A percentile compares a stretch with the other conserved stretches of the same genome.
These are phyloP conservation scores for Candida ficus DNA, from an alignment of 805 yeast genomes.

Conservation along the genomic window DNA sequence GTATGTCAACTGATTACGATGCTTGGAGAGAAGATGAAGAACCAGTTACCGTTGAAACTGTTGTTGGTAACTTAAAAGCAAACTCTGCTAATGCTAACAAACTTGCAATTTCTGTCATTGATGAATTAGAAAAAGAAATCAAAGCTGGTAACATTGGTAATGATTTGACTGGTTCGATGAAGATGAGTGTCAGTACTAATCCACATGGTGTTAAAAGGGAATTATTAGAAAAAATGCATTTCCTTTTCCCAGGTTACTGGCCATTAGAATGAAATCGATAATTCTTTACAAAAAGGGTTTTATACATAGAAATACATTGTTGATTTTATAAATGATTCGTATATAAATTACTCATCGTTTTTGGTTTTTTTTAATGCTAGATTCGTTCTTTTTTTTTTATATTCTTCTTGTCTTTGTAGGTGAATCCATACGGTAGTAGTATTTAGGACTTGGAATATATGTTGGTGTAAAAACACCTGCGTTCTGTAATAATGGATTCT, in stretches of 20 bases:
- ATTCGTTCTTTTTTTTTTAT: not conserved
- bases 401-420: conserved; percentile 27
- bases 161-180: conserved; percentile 70
- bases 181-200: conserved; percentile 73
- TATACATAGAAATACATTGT: too few species aligned
- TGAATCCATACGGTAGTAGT: conserved; percentile 27
- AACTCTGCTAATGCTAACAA: conserved; percentile 82
- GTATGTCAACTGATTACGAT: conserved; percentile 98
- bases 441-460: conserved; percentile 27
- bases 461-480: conserved; percentile 19
- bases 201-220: conserved; percentile 68
- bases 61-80: conserved; percentile 83
- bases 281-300: too few species aligned
- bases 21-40: conserved; percentile 96
- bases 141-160: conserved; percentile 60
- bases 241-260: conserved; percentile 90
- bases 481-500: conserved; percentile 1
- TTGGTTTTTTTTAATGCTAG: not conserved
- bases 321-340: too few species aligned
- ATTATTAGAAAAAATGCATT: conserved; percentile 76
- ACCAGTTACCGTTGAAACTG: conserved; percentile 97
- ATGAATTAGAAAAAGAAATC: conserved; percentile 58
- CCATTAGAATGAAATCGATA: conserved; percentile 30
- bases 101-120: conserved; percentile 66
- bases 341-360: too few species aligned